Evolutionary conservation across 1,284 basidiomycete species (phyloP), one percentile per base, ranked within the genome.

Genomic region (Melampsora larici-populina): DNA sequence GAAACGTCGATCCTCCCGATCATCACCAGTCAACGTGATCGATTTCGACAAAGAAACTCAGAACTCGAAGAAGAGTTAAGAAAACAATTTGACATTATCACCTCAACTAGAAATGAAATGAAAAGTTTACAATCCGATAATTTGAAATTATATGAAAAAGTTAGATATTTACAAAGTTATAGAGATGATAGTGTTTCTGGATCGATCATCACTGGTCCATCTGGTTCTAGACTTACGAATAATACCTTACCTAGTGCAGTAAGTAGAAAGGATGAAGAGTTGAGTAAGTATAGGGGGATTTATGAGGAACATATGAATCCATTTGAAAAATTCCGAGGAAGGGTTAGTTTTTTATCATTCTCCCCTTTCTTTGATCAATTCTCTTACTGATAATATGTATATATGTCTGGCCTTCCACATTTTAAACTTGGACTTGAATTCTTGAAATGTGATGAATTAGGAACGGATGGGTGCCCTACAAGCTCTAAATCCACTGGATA

Each of bases 261-360:
- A 51, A 58, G 62, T 66, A 43, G 49, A 40, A 43, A 74, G 62
- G 82, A 87, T 49, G 91, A 91, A 79, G 93, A 94, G 79, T 89
- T 96, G 84, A 91, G 90, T 81, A 92, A 90, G 83, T 99, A 98
- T 84, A 89, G 91, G 73, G 89, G 91, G 79, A 88, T 92, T 83
- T 98, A 98, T 83, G 95, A 99, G 83, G 93, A 97, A 84, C 89
- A 91, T 66, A 93, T 98, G 89, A 97, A 99, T 82, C 96, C 96
- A 0, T 99, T 98, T 84, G 94, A 97, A 84, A 92, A 92, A 4
- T 98, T 99, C 87, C 89, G 94, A 79, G 94, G 95, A 4, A 87
- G 93, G 82, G 94, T 95, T 82, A 82, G 92, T 88, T 75, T 24
- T 67, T 29, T 29, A 62, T 71, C 51, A 65, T 51, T 40, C 62